Evolutionary conservation across 352 stramenopile genomes (phyloP).

Genomic region (Phytophthora sansomeana): DNA sequence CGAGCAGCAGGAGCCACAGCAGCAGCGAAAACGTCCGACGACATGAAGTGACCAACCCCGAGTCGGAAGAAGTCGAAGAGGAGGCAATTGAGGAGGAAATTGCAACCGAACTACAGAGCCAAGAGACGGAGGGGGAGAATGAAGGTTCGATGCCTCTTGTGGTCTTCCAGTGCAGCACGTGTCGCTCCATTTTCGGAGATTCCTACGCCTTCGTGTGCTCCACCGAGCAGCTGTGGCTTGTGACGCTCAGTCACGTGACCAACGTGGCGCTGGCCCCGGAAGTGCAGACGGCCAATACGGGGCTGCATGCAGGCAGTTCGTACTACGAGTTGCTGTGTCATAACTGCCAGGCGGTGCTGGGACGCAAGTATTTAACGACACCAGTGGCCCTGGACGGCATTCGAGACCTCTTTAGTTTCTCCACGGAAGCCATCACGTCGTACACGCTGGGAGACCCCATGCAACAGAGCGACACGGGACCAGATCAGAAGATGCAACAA

Average conservation of each 20-base stretch:
- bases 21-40: slow-evolving; percentile 6
- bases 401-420: slow-evolving; percentile 77
- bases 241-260: slow-evolving; percentile 78
- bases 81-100: slow-evolving; percentile 36
- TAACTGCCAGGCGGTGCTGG: slow-evolving; percentile 83
- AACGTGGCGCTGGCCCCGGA: slow-evolving; percentile 61
- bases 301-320: slow-evolving; percentile 67
- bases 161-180: slow-evolving; percentile 88
- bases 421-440: slow-evolving; percentile 73
- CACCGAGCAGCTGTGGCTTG: slow-evolving; percentile 73
- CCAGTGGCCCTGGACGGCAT: slow-evolving; percentile 66
- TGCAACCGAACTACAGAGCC: neutral
- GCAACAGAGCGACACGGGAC: slow-evolving; percentile 17
- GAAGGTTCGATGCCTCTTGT: slow-evolving; percentile 71
- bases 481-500: slow-evolving; percentile 25
- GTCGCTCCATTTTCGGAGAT: slow-evolving; percentile 84
- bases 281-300: slow-evolving; percentile 60
- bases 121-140: slow-evolving; percentile 54
- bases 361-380: slow-evolving; percentile 81
- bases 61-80: slow-evolving; percentile 50
- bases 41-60: slow-evolving; percentile 27
- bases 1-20: slow-evolving; percentile 12
- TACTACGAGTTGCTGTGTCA: slow-evolving; percentile 83
- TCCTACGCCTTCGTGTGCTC: slow-evolving; percentile 84
- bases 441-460: slow-evolving; percentile 83